These are phyloP conservation scores for Lepraria neglecta DNA, from an alignment of 495 filamentous ascomycete species.

Conservation along the genomic window DNA sequence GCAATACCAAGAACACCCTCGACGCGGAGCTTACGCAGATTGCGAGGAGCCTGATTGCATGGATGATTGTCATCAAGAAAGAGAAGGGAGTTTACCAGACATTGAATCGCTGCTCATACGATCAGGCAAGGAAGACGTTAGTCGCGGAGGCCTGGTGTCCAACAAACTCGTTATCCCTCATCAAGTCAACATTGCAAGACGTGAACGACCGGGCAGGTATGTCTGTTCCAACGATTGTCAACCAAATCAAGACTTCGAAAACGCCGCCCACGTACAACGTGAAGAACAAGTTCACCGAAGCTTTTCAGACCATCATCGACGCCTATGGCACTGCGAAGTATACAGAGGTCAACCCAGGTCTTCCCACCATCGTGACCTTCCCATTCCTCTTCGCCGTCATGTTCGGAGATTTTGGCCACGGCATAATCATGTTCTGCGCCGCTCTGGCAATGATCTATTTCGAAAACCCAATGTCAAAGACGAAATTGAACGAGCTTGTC, in stretches of 20 bases:
- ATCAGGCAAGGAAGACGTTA: conserved; percentile 87
- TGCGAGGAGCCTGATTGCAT: conserved; percentile 77
- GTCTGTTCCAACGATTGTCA: conserved; percentile 94
- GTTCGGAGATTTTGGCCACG: conserved; percentile 97
- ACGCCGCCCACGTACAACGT: conserved; percentile 93
- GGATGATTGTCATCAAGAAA: conserved; percentile 96
- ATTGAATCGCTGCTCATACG: conserved; percentile 92
- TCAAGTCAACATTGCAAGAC: conserved; percentile 93
- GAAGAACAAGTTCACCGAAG: conserved; percentile 96
- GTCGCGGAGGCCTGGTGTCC: conserved; percentile 98
- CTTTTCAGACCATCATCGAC: conserved; percentile 97
- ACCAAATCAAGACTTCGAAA: conserved; percentile 92
- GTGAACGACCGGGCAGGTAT: conserved; percentile 92
- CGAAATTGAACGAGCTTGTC: conserved; percentile 89
- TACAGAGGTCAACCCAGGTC: conserved; percentile 90
- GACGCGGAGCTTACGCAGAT: conserved; percentile 91
- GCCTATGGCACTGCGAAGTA: conserved; percentile 97
- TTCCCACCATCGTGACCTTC: conserved; percentile 93
- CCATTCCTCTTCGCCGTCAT: conserved; percentile 98
- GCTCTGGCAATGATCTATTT: conserved; percentile 90
- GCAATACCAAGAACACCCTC: conserved; percentile 93
- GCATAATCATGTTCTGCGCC: conserved; percentile 71
- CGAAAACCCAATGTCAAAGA: conserved; percentile 74
- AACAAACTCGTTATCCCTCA: conserved; percentile 78
- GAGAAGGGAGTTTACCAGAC: conserved; percentile 98